Evolutionary conservation across 2,329 filamentous ascomycete genomes (phyloP).

Genomic region (Cladophialophora bantiana): DNA sequence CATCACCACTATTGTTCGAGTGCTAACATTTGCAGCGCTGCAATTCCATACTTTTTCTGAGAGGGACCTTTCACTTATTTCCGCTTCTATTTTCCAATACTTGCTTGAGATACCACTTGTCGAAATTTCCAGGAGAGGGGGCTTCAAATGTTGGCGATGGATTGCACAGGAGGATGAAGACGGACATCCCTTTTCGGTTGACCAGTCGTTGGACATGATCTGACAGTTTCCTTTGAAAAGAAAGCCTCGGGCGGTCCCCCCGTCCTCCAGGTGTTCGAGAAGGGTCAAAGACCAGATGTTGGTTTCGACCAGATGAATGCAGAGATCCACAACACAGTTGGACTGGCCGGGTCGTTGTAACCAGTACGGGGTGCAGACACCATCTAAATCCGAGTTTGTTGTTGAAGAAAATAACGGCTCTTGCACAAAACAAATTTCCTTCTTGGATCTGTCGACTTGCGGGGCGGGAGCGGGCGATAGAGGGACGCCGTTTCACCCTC

Average conservation of each 20-base stretch:
- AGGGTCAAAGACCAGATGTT: not conserved
- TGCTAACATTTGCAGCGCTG: conserved; percentile 48
- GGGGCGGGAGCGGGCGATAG: not conserved
- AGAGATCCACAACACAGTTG: not conserved
- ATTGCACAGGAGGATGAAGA: not conserved
- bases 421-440: not conserved
- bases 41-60: conserved; percentile 56
- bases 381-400: not conserved
- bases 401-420: not conserved
- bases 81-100: conserved; percentile 5
- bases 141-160: not conserved
- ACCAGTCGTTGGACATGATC: not conserved
- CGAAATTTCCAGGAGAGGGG: conserved; percentile 4
- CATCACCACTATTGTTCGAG: conserved; percentile 1
- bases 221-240: not conserved
- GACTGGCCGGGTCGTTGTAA: not conserved
- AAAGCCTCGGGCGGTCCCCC: not conserved
- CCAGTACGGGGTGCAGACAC: not conserved
- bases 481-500: not conserved
- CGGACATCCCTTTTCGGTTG: not conserved
- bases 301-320: not conserved
- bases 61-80: not conserved
- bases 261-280: not conserved
- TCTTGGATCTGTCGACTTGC: not conserved
- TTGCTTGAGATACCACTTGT: conserved; percentile 23